Conservation (phyloP, 2,329 filamentous ascomycete species). For the Aspergillus tamarii region DNA sequence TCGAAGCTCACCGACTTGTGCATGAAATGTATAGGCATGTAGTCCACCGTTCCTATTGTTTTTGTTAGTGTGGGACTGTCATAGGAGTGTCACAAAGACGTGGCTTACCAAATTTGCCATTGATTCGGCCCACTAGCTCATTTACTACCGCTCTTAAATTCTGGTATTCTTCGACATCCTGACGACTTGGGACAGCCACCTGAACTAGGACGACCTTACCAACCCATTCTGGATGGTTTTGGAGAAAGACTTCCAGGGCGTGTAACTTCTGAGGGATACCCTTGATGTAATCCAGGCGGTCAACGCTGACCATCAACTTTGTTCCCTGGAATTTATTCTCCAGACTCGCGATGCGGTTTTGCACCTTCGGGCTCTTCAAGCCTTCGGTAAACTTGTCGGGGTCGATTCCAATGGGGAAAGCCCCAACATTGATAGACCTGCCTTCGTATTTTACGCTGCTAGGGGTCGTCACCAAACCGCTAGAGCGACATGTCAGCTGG, state of each 20-base stretch:
- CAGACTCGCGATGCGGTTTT: conserved; percentile 78
- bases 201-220: conserved; percentile 93
- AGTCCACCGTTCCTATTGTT: conserved; percentile 75
- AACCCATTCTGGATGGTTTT: conserved; percentile 94
- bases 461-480: conserved; percentile 67
- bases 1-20: conserved; percentile 93
- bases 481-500: conserved; percentile 20
- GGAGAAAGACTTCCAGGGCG: conserved; percentile 89
- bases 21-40: conserved; percentile 97
- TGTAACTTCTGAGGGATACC: conserved; percentile 94
- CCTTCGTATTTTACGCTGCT: conserved; percentile 88
- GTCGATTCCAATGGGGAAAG: conserved; percentile 94
- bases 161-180: conserved; percentile 95
- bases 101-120: conserved; percentile 76
- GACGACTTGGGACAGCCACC: conserved; percentile 85
- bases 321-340: conserved; percentile 88
- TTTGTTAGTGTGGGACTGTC: conserved; percentile 13
- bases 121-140: conserved; percentile 91
- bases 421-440: conserved; percentile 82
- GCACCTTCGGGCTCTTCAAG: conserved; percentile 77
- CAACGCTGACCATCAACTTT: conserved; percentile 92
- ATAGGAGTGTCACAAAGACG: neutral
- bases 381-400: conserved; percentile 91
- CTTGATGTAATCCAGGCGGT: conserved; percentile 96
- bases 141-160: conserved; percentile 92